Conservation (phyloP, 106 monocot species). For the Dendrobium catenatum region DNA sequence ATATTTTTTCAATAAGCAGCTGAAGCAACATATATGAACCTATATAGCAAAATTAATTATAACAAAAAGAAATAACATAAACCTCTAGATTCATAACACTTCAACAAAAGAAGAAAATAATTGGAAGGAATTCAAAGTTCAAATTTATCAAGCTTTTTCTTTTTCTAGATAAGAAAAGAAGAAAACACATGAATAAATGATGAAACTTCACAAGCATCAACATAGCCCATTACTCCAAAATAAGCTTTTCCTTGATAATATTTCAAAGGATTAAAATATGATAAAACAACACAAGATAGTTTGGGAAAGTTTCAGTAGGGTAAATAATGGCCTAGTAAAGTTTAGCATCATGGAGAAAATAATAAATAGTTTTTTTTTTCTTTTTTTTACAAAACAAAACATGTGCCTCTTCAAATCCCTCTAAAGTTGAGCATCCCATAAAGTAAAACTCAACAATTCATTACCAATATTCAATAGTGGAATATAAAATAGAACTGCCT, state of each 20-base stretch:
- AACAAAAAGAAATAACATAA: not conserved
- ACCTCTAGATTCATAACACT: not conserved
- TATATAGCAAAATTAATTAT: not conserved
- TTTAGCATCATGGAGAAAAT: not conserved
- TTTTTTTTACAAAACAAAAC: not conserved
- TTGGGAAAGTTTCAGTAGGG: not conserved
- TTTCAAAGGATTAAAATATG: not conserved
- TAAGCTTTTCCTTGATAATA: not conserved
- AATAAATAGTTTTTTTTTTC: not conserved
- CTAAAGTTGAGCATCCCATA: not conserved
- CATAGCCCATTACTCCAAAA: not conserved
- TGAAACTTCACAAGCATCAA: not conserved
- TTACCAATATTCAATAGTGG: not conserved
- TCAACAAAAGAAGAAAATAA: not conserved
- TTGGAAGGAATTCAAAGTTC: not conserved
- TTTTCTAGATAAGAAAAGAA: not conserved
- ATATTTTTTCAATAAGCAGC: slow-evolving; percentile 9
- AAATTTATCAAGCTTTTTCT: not conserved
- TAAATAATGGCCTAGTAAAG: not conserved
- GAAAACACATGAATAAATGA: not conserved
- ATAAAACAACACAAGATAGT: not conserved
- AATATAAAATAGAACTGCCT: not conserved
- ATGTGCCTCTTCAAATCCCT: not conserved
- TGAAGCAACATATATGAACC: not conserved
- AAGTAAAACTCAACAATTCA: not conserved